phyloP scores from a whole-genome alignment of 192 early-diverging fungal species.

The Dispira parvispora region DNA sequence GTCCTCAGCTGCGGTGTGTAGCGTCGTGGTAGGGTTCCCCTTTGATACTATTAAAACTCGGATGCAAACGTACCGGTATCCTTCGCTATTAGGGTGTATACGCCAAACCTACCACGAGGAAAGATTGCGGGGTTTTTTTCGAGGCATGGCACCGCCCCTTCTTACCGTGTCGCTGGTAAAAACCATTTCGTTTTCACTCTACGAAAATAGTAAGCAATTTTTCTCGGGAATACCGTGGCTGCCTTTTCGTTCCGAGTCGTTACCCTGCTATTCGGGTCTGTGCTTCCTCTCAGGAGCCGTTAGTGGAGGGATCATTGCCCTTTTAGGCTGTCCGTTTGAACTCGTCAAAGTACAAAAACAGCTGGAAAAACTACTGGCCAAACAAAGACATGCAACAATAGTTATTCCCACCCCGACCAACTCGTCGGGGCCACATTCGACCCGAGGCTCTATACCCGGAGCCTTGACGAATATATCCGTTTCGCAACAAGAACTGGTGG shows the following conservation, averaged over 20 bases:
- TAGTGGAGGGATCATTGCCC: slow-evolving; percentile 46
- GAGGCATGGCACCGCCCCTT: slow-evolving; percentile 64
- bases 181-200: slow-evolving; percentile 80
- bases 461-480: neutral
- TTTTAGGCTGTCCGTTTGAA: slow-evolving; percentile 57
- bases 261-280: slow-evolving; percentile 25
- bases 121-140: slow-evolving; percentile 69
- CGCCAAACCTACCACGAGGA: slow-evolving; percentile 59
- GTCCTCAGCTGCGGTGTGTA: slow-evolving; percentile 46
- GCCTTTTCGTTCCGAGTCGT: slow-evolving; percentile 16
- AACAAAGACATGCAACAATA: slow-evolving; percentile 19
- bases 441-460: too few species aligned
- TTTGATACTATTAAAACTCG: slow-evolving; percentile 95
- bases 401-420: neutral
- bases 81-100: slow-evolving; percentile 59
- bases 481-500: neutral
- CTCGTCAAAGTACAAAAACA: slow-evolving; percentile 64
- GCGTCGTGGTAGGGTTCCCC: slow-evolving; percentile 53
- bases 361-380: slow-evolving; percentile 39
- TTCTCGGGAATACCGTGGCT: slow-evolving; percentile 22
- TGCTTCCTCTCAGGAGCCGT: slow-evolving; percentile 35
- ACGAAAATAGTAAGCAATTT: slow-evolving; percentile 49
- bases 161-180: slow-evolving; percentile 73
- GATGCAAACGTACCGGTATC: slow-evolving; percentile 87
- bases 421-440: neutral